Evolutionary conservation across 495 filamentous ascomycete species (phyloP), one percentile per base, ranked within the genome.

Genomic region (Aspergillus egyptiacus): DNA sequence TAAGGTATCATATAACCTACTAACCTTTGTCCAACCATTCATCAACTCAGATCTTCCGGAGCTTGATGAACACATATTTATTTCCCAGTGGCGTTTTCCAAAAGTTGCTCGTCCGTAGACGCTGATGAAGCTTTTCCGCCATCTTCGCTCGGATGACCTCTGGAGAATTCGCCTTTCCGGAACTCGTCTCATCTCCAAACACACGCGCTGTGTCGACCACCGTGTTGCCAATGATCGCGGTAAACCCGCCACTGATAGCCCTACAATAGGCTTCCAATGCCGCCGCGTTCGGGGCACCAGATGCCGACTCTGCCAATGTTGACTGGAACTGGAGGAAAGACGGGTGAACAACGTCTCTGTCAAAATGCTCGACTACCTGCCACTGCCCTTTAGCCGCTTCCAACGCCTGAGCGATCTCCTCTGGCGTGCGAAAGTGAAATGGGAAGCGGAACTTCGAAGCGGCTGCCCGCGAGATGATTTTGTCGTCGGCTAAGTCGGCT

Each of bases 41-140:
- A n/a, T n/a, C n/a, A n/a, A n/a, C n/a, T 27, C 20, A 46, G n/a
- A 46, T 46, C 32, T 46, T 46, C 44, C 32, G 15, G 4, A 46
- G 32, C 22, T 46, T 46, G 32, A 46, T 13, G 24, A 46, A 46
- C 32, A 46, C 44, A 36, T 46, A 46, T 23, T 46, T 46, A 11
- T 46, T 46, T 2, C 44, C 44, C 19, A 46, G 20, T 8, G 44
- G 44, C 13, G 44, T 46, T 23, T 25, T 35, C 44, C 44, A 46
- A 15, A 46, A 46, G 18, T 46, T 32, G 17, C 44, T 46, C 23
- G 14, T 32, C 13, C 44, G 31, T 15, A 46, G 23, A 6, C 20
- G 44, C 31, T 36, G 44, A 5, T 46, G 20, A 31, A 46, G 18
- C 14, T 46, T 46, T 32, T 46, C 44, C 0, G 32, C 44, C 31